Evolutionary conservation across 176 grass and related monocot species (phyloP).

Genomic region (maize (Zea mays)): DNA sequence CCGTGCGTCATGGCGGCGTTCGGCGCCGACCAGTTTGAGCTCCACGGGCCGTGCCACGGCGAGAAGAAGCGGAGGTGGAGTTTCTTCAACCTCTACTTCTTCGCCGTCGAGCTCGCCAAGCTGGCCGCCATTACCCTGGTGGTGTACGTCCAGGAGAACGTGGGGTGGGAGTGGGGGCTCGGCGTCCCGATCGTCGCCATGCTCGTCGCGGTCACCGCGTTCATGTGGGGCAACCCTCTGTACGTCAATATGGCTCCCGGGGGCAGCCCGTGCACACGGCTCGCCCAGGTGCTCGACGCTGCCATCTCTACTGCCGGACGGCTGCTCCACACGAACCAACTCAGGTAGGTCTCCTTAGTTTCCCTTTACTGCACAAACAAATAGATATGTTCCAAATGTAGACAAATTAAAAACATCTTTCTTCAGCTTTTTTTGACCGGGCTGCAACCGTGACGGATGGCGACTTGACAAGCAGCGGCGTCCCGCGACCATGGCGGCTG

Average conservation of each 20-base stretch:
- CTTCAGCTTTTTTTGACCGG: constrained; percentile 1
- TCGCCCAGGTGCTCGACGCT: constrained; percentile 57
- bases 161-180: constrained; percentile 66
- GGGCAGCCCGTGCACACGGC: constrained; percentile 55
- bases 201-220: constrained; percentile 48
- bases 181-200: constrained; percentile 58
- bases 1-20: constrained; percentile 67
- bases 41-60: constrained; percentile 5
- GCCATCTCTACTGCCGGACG: constrained; percentile 44
- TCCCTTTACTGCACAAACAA: background rate
- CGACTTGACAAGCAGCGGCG: constrained; percentile 48
- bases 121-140: constrained; percentile 51
- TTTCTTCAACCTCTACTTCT: constrained; percentile 78
- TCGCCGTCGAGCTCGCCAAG: constrained; percentile 53
- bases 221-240: constrained; percentile 50
- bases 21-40: constrained; percentile 62
- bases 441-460: constrained; percentile 19
- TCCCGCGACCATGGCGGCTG: constrained; percentile 50
- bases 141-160: constrained; percentile 67
- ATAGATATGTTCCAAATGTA: background rate
- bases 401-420: background rate
- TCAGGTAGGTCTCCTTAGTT: constrained; percentile 32
- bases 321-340: constrained; percentile 61
- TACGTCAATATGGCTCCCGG: constrained; percentile 53
- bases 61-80: constrained; percentile 28